Base-by-base conservation (phyloP, 2,329 filamentous ascomycete genomes). In the Pseudogymnoascus sp. region DNA sequence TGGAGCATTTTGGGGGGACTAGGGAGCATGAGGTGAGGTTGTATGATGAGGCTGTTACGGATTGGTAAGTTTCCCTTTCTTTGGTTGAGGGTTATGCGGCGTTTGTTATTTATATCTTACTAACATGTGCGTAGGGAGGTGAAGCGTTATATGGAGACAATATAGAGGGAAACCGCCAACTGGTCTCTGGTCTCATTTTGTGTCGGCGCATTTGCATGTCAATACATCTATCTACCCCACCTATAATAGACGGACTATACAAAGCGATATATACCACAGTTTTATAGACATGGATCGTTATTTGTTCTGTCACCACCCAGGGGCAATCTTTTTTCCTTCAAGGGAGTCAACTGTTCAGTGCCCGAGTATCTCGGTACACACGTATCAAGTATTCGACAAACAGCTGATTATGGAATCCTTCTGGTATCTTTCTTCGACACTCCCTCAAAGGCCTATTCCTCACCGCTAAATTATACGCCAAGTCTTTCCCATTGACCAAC, bases 31-130 rank as follows among this genome's bases (percentile, higher is more conserved):
- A 99, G 77, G 83, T 95, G 64, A 81, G 90, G 66, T 77, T 96
- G 18, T 99, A 90, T 89, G 93, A 97, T 70, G 93, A 97, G 75
- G 93, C 93, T 1, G 93, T 97, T 5, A 97, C 95, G 18, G 95
- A 97, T 75, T 97, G 93, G 92, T 93, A 81, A 75, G 81, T 91
- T 34, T 6, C 10, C 5, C 34, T 8, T 21, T 14, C 8, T 21
- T 21, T 56, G 46, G n/a, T 34, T 14, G 16, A 34, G 3, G 12
- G 1, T 18, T 31, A n/a, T 53, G 14, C 14, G 14, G 21, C 8
- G 1, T 31, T 7, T 23, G 16, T 44, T 53, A 36, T 21, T 56
- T 21, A 36, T 12, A 4, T 34, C 50, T 18, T 56, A 56, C 50
- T 56, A 34, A 56, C 28, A 21, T 18, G 5, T 36, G 6, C 3